Evolutionary conservation across 2,329 filamentous ascomycete species (phyloP), one percentile per base, ranked within the genome.

Genomic region (Cercospora janseana): DNA sequence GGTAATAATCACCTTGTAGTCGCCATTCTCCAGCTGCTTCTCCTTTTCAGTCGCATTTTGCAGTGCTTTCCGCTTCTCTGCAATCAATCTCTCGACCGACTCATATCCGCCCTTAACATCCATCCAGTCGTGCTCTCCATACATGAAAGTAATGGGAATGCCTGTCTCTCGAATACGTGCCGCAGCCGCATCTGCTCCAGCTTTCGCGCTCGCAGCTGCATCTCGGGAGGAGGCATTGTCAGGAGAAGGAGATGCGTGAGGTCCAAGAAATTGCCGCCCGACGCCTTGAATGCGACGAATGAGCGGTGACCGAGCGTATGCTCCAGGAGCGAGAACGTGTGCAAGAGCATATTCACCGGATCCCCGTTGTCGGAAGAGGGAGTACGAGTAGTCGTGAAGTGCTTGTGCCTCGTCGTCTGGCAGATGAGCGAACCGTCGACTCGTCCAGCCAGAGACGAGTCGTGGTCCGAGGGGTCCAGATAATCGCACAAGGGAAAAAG

Each of bases 121-220:
- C 93, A 98, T 98, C 93, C 93, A 98, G 74, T 98, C 93, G 64
- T 93, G 85, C 63, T 97, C 91, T 56, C 93, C 93, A 66, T 98
- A 98, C 87, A 97, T 91, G 66, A 98, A 81, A 6, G 97, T 80
- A 24, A 97, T 79, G 49, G 80, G 78, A 60, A 88, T 80, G 64
- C 75, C 79, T 44, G 84, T 85, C 37, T 80, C 73, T 56, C 86
- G 74, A 47, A 87, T 73, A 58, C 80, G 76, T 55, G 79, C 80
- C 46, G 72, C 69, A 35, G 76, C 72, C 67, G 86, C 82, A 58
- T 82, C 81, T 56, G 88, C 89, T 58, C 24, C 42, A 7, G 13
- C 13, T 13, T 21, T 12, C 3, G 43, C 20, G 16, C 7, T 40
- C 1, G 43, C 26, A 1, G 43, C 26, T 4, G 43, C 29, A 7